Evolutionary conservation across 2,329 filamentous ascomycete genomes (phyloP).

Genomic region (Colletotrichum sp.): DNA sequence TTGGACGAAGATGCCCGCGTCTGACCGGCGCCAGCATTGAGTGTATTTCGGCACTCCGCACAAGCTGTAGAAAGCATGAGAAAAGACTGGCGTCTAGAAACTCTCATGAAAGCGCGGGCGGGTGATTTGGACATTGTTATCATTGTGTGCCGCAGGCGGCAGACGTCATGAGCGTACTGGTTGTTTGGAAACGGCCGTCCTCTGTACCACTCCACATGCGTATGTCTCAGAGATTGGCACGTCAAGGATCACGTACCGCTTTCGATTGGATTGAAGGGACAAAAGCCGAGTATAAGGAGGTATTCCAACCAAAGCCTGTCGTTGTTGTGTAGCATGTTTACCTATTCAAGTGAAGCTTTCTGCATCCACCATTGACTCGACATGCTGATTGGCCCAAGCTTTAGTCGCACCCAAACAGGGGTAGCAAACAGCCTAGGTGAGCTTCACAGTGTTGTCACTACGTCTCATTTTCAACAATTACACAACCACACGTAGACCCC

Average conservation of each 20-base stretch:
- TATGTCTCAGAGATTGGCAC: neutral
- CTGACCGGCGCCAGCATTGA: neutral
- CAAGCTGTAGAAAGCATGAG: neutral
- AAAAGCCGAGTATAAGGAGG: neutral
- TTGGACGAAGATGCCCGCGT: constrained; percentile 63
- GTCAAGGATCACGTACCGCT: neutral
- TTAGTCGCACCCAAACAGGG: neutral
- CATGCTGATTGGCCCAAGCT: constrained; percentile 11
- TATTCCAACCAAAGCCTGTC: neutral
- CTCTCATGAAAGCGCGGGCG: neutral
- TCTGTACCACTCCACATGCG: neutral
- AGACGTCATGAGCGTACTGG: neutral
- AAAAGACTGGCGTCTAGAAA: neutral
- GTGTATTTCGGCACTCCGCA: neutral
- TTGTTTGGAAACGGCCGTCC: neutral
- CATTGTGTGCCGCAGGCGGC: neutral
- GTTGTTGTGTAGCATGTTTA: neutral
- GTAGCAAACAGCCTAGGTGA: neutral
- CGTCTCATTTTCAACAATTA: neutral
- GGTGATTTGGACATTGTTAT: neutral
- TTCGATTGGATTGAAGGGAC: neutral
- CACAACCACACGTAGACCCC: neutral
- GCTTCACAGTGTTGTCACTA: neutral
- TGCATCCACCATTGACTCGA: neutral
- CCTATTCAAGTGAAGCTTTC: constrained; percentile 4